Evolutionary conservation across 192 early-diverging fungal genomes (phyloP), one percentile per base, ranked within the genome.

Genomic region (Linnemannia schmuckeri): DNA sequence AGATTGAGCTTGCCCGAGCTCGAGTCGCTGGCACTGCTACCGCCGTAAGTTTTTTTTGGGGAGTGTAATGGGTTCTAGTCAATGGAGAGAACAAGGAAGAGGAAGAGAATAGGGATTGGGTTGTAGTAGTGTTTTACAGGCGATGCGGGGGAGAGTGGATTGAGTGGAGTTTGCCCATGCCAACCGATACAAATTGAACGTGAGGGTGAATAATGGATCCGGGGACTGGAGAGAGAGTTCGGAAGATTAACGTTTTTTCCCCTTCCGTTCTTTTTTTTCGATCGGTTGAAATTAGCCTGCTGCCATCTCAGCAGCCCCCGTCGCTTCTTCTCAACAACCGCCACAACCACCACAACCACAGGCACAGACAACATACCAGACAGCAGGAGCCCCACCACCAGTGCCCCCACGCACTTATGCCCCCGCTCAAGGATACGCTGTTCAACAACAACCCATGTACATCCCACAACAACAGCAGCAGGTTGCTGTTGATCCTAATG

Each of bases 1-100:
- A 97, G 84, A 96, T 97, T 75, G 91, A 97, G 57, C 88, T 89
- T 37, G 95, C 95, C 0, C 81, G 91, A 54, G 55, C 86, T 47
- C 81, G 90, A 46, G 76, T 82, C 35, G 80, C 78, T 46, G 74
- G 74, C 46, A 44, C 42, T 12, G 80, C 68, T 13, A 17, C 74
- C 10, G 30, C 81, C 41, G 80, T 75, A 82, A 76, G 74, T 66
- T 66, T 66, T 66, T 66, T 66, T 66, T 2, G 3, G 30, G 10
- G 5, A n/a, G 24, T 27, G 55, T 61, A 20, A 5, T 52, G 17
- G 44, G 18, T 17, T 52, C 18, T 52, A 4, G 20, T 6, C 5
- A 4, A 22, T 15, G 20, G 4, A 15, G 18, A 52, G 49, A 22
- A 52, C 0, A 13, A 33, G 61, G 12, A 66, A 15, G 61, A 33